A percentile compares a stretch with the other conserved stretches of the same genome.
phyloP scores from a whole-genome alignment of 768 basidiomycete genomes.

The Lactarius psammicola region DNA sequence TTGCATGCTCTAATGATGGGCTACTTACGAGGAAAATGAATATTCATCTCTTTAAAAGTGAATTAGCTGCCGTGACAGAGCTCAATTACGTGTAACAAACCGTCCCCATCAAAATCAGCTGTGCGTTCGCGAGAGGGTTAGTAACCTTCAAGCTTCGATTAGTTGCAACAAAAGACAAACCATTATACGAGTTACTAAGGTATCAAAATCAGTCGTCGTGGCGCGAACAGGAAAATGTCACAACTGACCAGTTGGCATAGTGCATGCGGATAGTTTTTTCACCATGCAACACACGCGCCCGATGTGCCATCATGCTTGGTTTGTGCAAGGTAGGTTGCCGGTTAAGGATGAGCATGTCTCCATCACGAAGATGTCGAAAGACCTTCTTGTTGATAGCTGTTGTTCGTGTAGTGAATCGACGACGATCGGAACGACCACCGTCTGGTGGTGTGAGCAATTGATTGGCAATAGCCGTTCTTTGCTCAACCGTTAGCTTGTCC shows the following conservation, averaged over 20 bases:
- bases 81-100: constrained; percentile 40
- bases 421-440: constrained; percentile 50
- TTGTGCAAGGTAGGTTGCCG: constrained; percentile 98
- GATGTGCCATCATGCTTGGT: constrained; percentile 99
- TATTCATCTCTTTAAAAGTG: constrained; percentile 84
- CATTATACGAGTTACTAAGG: constrained; percentile 93
- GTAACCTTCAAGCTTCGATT: constrained; percentile 15
- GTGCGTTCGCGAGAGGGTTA: constrained; percentile 20
- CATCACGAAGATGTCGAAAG: constrained; percentile 90
- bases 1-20: background rate
- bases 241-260: constrained; percentile 92
- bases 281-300: constrained; percentile 84
- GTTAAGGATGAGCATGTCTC: constrained; percentile 93
- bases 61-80: constrained; percentile 24
- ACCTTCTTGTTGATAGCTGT: constrained; percentile 93
- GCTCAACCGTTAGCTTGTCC: constrained; percentile 85
- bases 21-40: constrained; percentile 93
- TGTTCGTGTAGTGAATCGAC: constrained; percentile 73
- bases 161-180: constrained; percentile 41
- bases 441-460: constrained; percentile 91
- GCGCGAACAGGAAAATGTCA: background rate
- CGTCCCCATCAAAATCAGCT: constrained; percentile 95
- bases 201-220: constrained; percentile 28
- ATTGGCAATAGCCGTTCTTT: constrained; percentile 93
- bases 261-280: constrained; percentile 99